Base-by-base conservation (phyloP, 2,329 filamentous ascomycete genomes). In the Grosmannia serpens region DNA sequence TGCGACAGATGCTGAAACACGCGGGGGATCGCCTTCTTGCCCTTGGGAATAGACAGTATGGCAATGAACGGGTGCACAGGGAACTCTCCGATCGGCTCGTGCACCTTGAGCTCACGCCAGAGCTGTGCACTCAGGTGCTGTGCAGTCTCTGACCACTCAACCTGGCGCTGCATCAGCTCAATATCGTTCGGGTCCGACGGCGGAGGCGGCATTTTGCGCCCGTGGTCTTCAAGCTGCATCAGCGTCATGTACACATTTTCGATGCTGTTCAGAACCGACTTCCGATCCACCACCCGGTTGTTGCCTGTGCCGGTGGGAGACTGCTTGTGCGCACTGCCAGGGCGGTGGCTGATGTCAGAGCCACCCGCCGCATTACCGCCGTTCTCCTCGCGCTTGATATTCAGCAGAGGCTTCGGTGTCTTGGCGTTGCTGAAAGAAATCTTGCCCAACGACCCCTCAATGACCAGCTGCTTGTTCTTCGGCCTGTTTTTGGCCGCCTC, bases 361-460 rank as follows among this genome's bases (percentile, higher is more conserved):
- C 41, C 7, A 33, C 54, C 44, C 2, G 38, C 4, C 29, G 76
- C 26, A 4, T 54, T 57, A 27, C 27, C 76, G 53, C 33, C 27
- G 63, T 78, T 85, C 55, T 96, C 91, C 24, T 83, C 79, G 35
- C 91, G 88, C 77, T 96, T 97, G 75, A 99, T 91, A 70, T 95
- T 99, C 55, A 99, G 84, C 59, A 97, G 77, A 20, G 92, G 91
- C 72, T 95, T 94, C 0, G 94, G 94, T 0, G 94, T 96, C 77
- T 97, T 99, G 53, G 94, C 90, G 67, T 99, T 99, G 77, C 92
- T 96, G 75, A 97, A 99, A 0, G 92, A 95, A 59, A 99, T 99
- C 76, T 97, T 99, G 64, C 94, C 94, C 55, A 99, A 75, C 68
- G 91, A 96, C 29, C 94, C 94, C 69, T 96, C 92, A 60, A 99